A percentile compares a stretch with the other conserved stretches of the same genome.
These are phyloP conservation scores for Lophiostoma macrostomum DNA, from an alignment of 495 filamentous ascomycete species.

Conservation along the genomic window DNA sequence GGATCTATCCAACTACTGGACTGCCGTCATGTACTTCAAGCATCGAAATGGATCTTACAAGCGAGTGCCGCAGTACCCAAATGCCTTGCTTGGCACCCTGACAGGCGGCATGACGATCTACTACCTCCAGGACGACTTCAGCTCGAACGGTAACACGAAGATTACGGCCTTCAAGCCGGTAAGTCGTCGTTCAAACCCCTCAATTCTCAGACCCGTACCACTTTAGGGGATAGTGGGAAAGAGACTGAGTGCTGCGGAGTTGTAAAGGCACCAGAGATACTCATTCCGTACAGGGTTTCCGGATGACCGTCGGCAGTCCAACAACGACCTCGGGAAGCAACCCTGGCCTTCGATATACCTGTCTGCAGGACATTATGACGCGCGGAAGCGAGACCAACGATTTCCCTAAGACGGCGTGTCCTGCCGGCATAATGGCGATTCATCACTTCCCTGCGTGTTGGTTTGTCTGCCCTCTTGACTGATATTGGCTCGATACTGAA, in stretches of 20 bases:
- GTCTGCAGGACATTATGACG: constrained; percentile 43
- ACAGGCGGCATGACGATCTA: constrained; percentile 50
- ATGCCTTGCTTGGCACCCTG: constrained; percentile 47
- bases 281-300: constrained; percentile 50
- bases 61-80: constrained; percentile 40
- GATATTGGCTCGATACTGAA: too few relatives aligned
- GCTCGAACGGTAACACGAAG: constrained; percentile 45
- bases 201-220: too few relatives aligned
- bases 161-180: constrained; percentile 50
- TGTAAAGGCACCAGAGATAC: background rate
- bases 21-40: constrained; percentile 52
- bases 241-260: too few relatives aligned
- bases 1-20: constrained; percentile 35
- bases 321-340: constrained; percentile 31
- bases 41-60: constrained; percentile 50
- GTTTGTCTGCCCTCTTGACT: too few relatives aligned
- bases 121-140: constrained; percentile 44
- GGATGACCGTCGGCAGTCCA: constrained; percentile 52
- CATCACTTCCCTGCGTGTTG: constrained; percentile 49
- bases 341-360: constrained; percentile 50
- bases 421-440: constrained; percentile 50
- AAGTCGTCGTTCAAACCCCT: background rate
- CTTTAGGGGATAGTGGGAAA: too few relatives aligned
- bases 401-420: constrained; percentile 48
- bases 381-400: constrained; percentile 46